Conservation (phyloP, 2,329 filamentous ascomycete species). For the Dactylellina drechsleri region DNA sequence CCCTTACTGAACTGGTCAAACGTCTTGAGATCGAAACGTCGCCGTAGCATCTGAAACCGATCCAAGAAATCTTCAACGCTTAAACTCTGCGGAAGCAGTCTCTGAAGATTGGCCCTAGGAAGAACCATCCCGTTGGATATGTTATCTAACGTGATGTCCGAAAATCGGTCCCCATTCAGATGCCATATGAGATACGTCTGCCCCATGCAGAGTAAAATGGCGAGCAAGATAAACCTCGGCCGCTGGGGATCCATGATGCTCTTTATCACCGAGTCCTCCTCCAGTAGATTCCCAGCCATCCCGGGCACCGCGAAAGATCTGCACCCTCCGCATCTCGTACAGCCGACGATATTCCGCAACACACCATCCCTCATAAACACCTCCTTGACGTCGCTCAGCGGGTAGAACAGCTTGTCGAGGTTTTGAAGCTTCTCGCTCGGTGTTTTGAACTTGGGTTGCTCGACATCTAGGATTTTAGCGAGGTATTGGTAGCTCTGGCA, state of each 20-base stretch:
- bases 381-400: slow-evolving; percentile 22
- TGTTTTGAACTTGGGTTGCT: slow-evolving; percentile 31
- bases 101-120: slow-evolving; percentile 13
- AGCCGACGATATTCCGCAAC: slow-evolving; percentile 30
- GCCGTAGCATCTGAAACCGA: slow-evolving; percentile 36
- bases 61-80: slow-evolving; percentile 41
- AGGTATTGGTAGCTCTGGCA: slow-evolving; percentile 45
- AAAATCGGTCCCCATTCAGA: slow-evolving; percentile 32
- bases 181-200: slow-evolving; percentile 37
- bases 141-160: slow-evolving; percentile 37
- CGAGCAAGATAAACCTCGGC: slow-evolving; percentile 35
- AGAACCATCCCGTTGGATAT: slow-evolving; percentile 32
- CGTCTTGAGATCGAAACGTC: slow-evolving; percentile 33
- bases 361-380: slow-evolving; percentile 36
- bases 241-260: slow-evolving; percentile 32
- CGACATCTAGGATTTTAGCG: slow-evolving; percentile 24
- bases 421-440: slow-evolving; percentile 28
- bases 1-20: slow-evolving; percentile 39
- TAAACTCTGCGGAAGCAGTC: slow-evolving; percentile 21
- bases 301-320: slow-evolving; percentile 21
- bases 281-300: slow-evolving; percentile 19
- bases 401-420: slow-evolving; percentile 35
- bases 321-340: slow-evolving; percentile 26
- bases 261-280: slow-evolving; percentile 38
- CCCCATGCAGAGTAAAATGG: slow-evolving; percentile 33